A percentile compares a stretch with the other conserved stretches of the same genome.
phyloP scores from a whole-genome alignment of 306 rosid genomes.

The Malus fusca region DNA sequence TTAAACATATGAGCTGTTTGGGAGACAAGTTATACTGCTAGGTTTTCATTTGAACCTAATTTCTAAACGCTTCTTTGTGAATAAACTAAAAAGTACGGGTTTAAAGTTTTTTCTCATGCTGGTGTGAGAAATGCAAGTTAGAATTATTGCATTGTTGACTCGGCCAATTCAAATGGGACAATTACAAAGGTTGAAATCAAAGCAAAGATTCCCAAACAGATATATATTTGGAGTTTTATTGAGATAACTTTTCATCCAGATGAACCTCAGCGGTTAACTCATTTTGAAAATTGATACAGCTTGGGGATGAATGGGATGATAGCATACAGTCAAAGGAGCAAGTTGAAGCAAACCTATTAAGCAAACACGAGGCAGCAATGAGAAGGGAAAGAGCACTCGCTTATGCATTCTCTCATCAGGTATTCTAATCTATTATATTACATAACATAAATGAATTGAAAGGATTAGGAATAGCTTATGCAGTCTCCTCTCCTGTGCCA shows the following conservation, averaged over 20 bases:
- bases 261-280: slow-evolving; percentile 15
- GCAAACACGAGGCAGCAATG: slow-evolving; percentile 86
- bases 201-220: not conserved
- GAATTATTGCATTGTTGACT: not conserved
- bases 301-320: slow-evolving; percentile 98
- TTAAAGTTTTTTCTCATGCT: not conserved
- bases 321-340: slow-evolving; percentile 94
- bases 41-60: not conserved
- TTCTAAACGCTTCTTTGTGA: not conserved
- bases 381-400: slow-evolving; percentile 97
- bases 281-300: slow-evolving; percentile 37
- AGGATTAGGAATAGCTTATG: not conserved
- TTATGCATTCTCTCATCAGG: slow-evolving; percentile 98
- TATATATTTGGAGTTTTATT: not conserved
- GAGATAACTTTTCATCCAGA: not conserved
- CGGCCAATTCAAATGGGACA: not conserved
- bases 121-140: not conserved
- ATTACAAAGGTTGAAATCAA: not conserved
- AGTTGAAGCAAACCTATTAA: slow-evolving; percentile 70
- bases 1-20: not conserved
- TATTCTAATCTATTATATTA: slow-evolving; percentile 23
- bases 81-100: not conserved
- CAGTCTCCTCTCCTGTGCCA: not conserved
- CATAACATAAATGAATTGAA: not conserved
- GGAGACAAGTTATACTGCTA: not conserved